A percentile compares a stretch with the other conserved stretches of the same genome.
Evolutionary conservation across 2,329 filamentous ascomycete species (phyloP).

Genomic region (Diplodia scrobiculata): DNA sequence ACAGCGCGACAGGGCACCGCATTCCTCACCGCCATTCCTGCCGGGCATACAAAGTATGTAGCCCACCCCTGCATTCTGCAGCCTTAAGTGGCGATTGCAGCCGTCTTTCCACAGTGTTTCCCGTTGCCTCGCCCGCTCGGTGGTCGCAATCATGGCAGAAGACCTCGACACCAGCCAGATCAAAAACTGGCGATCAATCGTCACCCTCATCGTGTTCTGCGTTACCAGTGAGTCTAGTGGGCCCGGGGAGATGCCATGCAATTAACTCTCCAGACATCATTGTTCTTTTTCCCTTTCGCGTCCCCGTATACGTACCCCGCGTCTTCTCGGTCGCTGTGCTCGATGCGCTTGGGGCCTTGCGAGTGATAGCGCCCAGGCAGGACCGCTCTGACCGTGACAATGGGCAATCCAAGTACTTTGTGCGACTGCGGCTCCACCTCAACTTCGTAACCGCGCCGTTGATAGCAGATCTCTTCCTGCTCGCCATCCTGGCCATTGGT

Average conservation of each 20-base stretch:
- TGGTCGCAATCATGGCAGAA: not conserved
- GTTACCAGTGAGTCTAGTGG: not conserved
- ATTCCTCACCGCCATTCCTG: too few species aligned
- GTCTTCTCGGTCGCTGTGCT: not conserved
- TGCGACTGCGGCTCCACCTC: not conserved
- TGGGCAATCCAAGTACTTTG: not conserved
- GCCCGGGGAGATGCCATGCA: too few species aligned
- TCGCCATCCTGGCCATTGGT: not conserved
- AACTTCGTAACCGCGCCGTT: not conserved
- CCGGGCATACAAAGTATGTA: too few species aligned
- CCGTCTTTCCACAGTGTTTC: not conserved
- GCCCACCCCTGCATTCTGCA: not conserved
- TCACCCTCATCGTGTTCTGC: not conserved
- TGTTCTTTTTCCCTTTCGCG: not conserved
- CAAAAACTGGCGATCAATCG: not conserved
- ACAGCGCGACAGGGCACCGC: too few species aligned
- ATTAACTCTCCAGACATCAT: not conserved
- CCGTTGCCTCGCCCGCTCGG: not conserved
- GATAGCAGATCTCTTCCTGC: not conserved
- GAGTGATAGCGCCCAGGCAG: not conserved
- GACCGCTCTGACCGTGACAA: not conserved
- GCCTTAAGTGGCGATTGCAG: not conserved
- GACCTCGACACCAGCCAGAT: not conserved
- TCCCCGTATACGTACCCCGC: not conserved
- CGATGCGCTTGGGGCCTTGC: not conserved